Base-by-base conservation (phyloP, 2,329 filamentous ascomycete genomes). In the Calonectria montana region DNA sequence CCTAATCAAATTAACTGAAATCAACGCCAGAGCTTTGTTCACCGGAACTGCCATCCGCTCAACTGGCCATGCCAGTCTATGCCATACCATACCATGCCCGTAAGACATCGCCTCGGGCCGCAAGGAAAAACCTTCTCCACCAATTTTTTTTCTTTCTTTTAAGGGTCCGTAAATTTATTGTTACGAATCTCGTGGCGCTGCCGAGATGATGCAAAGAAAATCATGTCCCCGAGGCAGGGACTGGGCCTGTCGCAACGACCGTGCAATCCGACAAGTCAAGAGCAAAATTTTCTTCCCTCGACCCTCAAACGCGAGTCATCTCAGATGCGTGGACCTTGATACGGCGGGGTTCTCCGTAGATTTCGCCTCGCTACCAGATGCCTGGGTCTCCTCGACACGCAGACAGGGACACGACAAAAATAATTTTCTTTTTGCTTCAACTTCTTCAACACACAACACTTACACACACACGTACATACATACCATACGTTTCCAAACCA, bases 251-350 rank as follows among this genome's bases (percentile, higher is more conserved):
- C 63, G 29, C 25, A n/a, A 23, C 25, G 53, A 25, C 53, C 48
- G 63, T 61, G 53, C 43, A 67, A 62, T 25, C 62, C 16, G 62
- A 67, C 43, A 62, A 29, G 45, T 41, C 29, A 59, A 48, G 53
- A 62, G 21, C 29, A 39, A 47, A 43, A 31, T 43, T 47, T 62
- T 53, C 16, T 31, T 43, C 18, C 41, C 39, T 35, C 31, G 31
- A 35, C 31, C 31, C 23, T 68, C 41, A 37, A 63, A 47, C 39
- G 57, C 48, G 61, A 65, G 57, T 59, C 25, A 48, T 65, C n/a
- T 41, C 31, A n/a, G 61, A 69, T 25, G 9, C 39, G 39, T 39
- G 31, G 27, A 27, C 43, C 43, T 53, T 12, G 21, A 45, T 53
- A 41, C 21, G 55, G 57, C 57, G 35, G 57, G 35, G 61, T 48